Conservation (phyloP, 192 early-diverging fungal genomes). For the Coemansia sp. region DNA sequence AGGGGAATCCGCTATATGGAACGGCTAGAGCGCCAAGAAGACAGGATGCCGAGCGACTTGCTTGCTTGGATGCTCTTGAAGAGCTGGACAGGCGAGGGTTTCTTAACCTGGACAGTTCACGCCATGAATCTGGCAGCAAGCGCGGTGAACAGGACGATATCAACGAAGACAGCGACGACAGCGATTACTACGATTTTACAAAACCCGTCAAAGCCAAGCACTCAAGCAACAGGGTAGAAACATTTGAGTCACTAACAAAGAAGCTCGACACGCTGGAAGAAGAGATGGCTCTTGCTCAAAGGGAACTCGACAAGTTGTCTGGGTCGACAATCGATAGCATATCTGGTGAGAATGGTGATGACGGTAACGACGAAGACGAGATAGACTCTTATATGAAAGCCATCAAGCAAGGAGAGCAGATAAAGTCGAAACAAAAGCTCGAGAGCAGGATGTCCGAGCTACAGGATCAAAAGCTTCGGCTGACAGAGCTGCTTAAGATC, state of each 20-base stretch:
- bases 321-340: not conserved
- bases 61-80: conserved; percentile 63
- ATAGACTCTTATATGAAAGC: conserved; percentile 66
- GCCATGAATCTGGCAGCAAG: no score
- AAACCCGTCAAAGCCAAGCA: conserved; percentile 30
- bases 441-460: conserved; percentile 46
- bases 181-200: conserved; percentile 59
- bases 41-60: conserved; percentile 61
- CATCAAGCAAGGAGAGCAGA: conserved; percentile 48
- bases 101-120: conserved; percentile 12
- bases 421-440: conserved; percentile 42
- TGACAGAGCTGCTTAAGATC: conserved; percentile 22
- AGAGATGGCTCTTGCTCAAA: conserved; percentile 34
- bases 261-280: conserved; percentile 31
- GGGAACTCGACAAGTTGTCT: conserved; percentile 2
- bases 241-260: conserved; percentile 57
- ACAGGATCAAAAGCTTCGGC: conserved; percentile 37
- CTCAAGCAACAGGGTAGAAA: conserved; percentile 56
- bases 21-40: conserved; percentile 8
- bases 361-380: conserved; percentile 32
- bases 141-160: no score
- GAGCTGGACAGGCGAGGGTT: conserved; percentile 57
- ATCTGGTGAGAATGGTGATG: conserved; percentile 1
- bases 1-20: conserved; percentile 17
- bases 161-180: conserved; percentile 60